Conservation (phyloP, 805 yeast species). For the Groenewaldozyma salmanticensis region DNA sequence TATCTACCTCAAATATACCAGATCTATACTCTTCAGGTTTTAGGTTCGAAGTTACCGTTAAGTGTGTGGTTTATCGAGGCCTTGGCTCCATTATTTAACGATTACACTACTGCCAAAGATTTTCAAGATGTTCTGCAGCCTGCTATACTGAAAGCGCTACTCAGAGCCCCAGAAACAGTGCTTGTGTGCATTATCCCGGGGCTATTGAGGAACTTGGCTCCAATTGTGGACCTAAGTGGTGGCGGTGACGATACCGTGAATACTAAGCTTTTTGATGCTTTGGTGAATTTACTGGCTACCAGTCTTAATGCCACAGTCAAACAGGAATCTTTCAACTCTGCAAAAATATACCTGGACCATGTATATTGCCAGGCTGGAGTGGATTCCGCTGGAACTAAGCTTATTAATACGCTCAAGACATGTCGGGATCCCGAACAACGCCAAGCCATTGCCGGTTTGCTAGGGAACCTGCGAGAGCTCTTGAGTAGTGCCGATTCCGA, state of each 20-base stretch:
- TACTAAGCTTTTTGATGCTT: conserved; percentile 40
- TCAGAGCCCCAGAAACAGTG: conserved; percentile 70
- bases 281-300: conserved; percentile 44
- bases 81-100: conserved; percentile 38
- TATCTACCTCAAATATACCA: conserved; percentile 13
- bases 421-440: conserved; percentile 61
- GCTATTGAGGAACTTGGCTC: conserved; percentile 32
- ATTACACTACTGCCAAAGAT: conserved; percentile 32
- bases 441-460: conserved; percentile 36
- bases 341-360: conserved; percentile 24
- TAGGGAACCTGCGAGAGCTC: conserved; percentile 29
- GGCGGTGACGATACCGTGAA: conserved; percentile 30
- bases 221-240: conserved; percentile 35
- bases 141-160: conserved; percentile 57
- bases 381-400: conserved; percentile 38
- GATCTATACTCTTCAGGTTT: conserved; percentile 23
- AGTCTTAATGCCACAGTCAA: conserved; percentile 65
- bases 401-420: conserved; percentile 48
- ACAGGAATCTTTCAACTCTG: conserved; percentile 34
- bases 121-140: conserved; percentile 41
- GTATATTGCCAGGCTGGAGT: conserved; percentile 23
- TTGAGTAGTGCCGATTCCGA: conserved; percentile 30
- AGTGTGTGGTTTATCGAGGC: conserved; percentile 12
- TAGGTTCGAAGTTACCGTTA: conserved; percentile 23
- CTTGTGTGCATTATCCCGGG: conserved; percentile 46